Evolutionary conservation across 140 eudicot genomes (phyloP).

Genomic region (Flaveria floridana): DNA sequence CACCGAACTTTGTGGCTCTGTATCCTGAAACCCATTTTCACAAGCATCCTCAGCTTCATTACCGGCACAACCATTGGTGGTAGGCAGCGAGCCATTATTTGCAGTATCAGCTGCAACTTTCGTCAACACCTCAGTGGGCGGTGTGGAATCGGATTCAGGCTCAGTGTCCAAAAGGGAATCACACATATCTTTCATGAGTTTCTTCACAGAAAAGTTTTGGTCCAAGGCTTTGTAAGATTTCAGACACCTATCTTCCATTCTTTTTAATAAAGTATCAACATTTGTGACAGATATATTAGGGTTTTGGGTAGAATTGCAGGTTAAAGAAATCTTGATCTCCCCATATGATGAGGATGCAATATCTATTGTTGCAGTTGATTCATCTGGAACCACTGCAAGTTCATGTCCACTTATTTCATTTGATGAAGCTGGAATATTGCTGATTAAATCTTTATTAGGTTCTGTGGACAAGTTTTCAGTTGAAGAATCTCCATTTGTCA

Average conservation of each 20-base stretch:
- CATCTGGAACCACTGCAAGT: constrained; percentile 31
- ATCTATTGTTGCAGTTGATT: constrained; percentile 44
- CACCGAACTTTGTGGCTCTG: constrained; percentile 34
- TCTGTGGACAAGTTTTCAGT: constrained; percentile 18
- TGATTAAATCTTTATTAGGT: constrained; percentile 27
- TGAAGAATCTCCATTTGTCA: constrained; percentile 34
- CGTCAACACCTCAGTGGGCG: constrained; percentile 28
- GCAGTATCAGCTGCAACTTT: constrained; percentile 24
- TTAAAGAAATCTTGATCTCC: constrained; percentile 58
- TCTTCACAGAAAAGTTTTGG: constrained; percentile 53
- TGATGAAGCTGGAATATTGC: constrained; percentile 29
- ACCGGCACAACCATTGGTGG: constrained; percentile 26
- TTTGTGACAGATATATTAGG: constrained; percentile 46
- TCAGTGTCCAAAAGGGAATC: constrained; percentile 52
- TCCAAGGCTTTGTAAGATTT: constrained; percentile 50
- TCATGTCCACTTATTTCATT: constrained; percentile 33
- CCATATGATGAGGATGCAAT: constrained; percentile 64
- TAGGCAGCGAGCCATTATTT: background rate
- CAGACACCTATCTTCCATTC: constrained; percentile 60
- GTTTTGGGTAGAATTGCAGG: constrained; percentile 38
- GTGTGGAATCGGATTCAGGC: constrained; percentile 40
- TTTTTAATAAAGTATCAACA: constrained; percentile 45
- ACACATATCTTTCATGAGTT: constrained; percentile 70
- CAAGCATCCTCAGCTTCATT: constrained; percentile 27
- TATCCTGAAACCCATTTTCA: constrained; percentile 28